phyloP scores from a whole-genome alignment of 2,329 filamentous ascomycete genomes.

The Lachnellula occidentalis region DNA sequence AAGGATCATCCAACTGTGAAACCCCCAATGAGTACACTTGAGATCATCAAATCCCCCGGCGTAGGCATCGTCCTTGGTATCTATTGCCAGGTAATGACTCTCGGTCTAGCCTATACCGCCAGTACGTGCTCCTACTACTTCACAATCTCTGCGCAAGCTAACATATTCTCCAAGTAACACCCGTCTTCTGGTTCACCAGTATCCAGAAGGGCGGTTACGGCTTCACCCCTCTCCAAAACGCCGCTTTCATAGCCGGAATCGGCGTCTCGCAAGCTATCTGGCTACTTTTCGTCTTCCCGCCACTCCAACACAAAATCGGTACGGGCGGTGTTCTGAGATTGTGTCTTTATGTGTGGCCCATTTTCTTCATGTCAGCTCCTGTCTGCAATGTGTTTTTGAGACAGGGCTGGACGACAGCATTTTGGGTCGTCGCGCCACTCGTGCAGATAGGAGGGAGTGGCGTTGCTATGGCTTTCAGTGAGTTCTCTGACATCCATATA shows the following conservation, averaged over 20 bases:
- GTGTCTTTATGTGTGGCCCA: slow-evolving; percentile 55
- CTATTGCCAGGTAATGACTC: slow-evolving; percentile 60
- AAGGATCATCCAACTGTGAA: slow-evolving; percentile 13
- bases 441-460: slow-evolving; percentile 54
- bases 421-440: slow-evolving; percentile 26
- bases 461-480: slow-evolving; percentile 45
- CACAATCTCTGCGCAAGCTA: neutral
- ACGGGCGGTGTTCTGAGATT: slow-evolving; percentile 58
- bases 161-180: slow-evolving; percentile 39
- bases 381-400: slow-evolving; percentile 53
- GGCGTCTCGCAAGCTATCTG: slow-evolving; percentile 65
- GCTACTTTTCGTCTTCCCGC: slow-evolving; percentile 66
- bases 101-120: slow-evolving; percentile 68
- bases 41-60: slow-evolving; percentile 57
- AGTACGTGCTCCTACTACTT: slow-evolving; percentile 7
- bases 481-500: slow-evolving; percentile 36
- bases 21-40: slow-evolving; percentile 39
- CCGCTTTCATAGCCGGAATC: slow-evolving; percentile 56
- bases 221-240: slow-evolving; percentile 59
- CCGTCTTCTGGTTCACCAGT: slow-evolving; percentile 64
- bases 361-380: slow-evolving; percentile 54
- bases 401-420: slow-evolving; percentile 33
- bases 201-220: slow-evolving; percentile 58
- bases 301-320: slow-evolving; percentile 58
- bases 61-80: slow-evolving; percentile 61